Base-by-base conservation (phyloP, 345 rosid genomes). In the Bruguiera sexangula region DNA sequence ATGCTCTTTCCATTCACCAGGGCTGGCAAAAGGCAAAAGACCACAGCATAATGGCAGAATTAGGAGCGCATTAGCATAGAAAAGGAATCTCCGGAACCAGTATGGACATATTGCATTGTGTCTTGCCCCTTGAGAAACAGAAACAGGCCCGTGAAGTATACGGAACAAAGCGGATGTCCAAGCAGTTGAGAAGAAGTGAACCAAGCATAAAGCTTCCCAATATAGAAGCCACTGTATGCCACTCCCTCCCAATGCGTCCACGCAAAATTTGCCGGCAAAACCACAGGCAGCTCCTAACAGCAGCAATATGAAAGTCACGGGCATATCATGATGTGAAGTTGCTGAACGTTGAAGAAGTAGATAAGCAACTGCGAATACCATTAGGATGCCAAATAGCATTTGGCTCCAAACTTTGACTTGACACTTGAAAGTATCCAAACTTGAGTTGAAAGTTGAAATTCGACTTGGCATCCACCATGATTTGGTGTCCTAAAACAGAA, bases 201-300 rank as follows among this genome's bases (percentile, higher is more conserved):
- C 62, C 18, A 81, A 7, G 84, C 98, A 92, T 9, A 87, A 76
- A 69, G 71, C 60, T 66, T 89, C 95, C 98, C 98, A 96, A 54
- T 83, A 77, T 1, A 83, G 18, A 11, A 92, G 83, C 99, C 99
- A 96, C 31, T 62, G 76, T 7, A 75, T 67, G 55, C 98, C 99
- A 1, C 80, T 74, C 32, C 99, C 98, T 16, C 98, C 98, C 30
- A 96, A 51, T 0, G 94, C 86, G 78, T 92, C 98, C 1, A 92
- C 86, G 32, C 99, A 90, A 19, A 89, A 56, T 81, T 90, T 96
- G 50, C 94, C 98, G 0, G 90, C 82, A 46, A 82, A 73, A 68
- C 97, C 99, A 64, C 99, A 90, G 16, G 52, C 70, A 34, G 66
- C 63, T 68, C 96, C 99, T 21, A 92, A 76, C 65, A 92, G 82